Conservation (phyloP, 176 grass and related monocot genomes). For the Aegilops bicornis region DNA sequence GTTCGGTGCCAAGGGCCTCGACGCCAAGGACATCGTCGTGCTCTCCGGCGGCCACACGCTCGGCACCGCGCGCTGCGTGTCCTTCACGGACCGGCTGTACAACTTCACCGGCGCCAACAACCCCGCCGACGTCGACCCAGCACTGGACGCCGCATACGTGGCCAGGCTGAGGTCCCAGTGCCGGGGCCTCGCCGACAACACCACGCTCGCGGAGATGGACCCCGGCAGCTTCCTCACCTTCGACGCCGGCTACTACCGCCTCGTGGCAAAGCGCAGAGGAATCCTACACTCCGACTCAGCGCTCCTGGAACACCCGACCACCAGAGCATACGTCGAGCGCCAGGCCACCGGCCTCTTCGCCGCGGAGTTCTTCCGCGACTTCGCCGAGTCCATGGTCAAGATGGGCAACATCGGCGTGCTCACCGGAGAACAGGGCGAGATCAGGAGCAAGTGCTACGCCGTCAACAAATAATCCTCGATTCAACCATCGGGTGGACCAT, state of each 20-base stretch:
- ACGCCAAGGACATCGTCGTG: conserved; percentile 61
- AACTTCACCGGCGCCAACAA: conserved; percentile 70
- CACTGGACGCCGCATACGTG: conserved; percentile 46
- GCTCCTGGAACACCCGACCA: conserved; percentile 49
- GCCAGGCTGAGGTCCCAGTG: conserved; percentile 36
- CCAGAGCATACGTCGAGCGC: conserved; percentile 55
- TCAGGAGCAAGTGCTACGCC: conserved; percentile 61
- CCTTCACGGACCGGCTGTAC: conserved; percentile 61
- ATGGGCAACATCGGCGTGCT: conserved; percentile 58
- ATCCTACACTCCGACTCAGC: conserved; percentile 75
- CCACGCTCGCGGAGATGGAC: conserved; percentile 75
- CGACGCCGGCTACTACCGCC: conserved; percentile 71
- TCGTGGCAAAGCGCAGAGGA: conserved; percentile 44
- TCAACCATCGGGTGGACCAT: background rate
- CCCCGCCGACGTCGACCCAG: conserved; percentile 62
- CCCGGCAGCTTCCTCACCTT: conserved; percentile 83
- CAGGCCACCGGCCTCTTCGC: conserved; percentile 42
- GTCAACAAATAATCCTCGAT: conserved; percentile 19
- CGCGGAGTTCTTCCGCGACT: conserved; percentile 56
- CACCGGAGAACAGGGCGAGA: conserved; percentile 51
- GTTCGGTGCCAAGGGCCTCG: conserved; percentile 55
- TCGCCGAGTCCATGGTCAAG: conserved; percentile 58
- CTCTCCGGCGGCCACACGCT: conserved; percentile 90
- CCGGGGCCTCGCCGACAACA: conserved; percentile 60
- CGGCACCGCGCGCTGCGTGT: conserved; percentile 56